Conservation (phyloP, 106 monocot genomes). For the Alisma plantagoaquatica region DNA sequence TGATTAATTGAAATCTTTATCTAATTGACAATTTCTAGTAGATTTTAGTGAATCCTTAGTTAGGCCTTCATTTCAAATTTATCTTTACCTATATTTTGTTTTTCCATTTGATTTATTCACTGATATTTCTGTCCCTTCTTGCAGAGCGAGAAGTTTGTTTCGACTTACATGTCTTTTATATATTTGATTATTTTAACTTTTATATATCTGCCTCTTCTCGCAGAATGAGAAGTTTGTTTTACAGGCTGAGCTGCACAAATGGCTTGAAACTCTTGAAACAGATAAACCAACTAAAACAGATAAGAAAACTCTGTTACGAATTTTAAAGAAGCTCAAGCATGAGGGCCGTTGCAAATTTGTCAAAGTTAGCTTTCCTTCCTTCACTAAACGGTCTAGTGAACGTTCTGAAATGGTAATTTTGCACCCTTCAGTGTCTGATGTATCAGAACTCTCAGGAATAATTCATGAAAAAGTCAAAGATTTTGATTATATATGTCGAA, state of each 20-base stretch:
- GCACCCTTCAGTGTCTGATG: slow-evolving; percentile 16
- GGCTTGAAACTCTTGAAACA: slow-evolving; percentile 21
- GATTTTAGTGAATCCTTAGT: no score
- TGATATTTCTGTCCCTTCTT: no score
- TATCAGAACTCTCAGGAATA: slow-evolving; percentile 9
- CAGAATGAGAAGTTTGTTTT: slow-evolving; percentile 26
- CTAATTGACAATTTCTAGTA: no score
- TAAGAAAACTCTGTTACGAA: slow-evolving; percentile 19
- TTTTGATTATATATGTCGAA: slow-evolving; percentile 13
- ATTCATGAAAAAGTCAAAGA: slow-evolving; percentile 16
- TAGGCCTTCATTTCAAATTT: no score
- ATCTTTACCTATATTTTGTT: no score
- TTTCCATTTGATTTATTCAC: no score
- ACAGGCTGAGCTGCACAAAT: slow-evolving; percentile 15
- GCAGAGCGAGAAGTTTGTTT: no score
- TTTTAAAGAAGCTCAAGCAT: slow-evolving; percentile 9
- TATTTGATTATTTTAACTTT: no score
- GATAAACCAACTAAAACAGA: slow-evolving; percentile 19
- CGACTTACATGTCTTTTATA: no score
- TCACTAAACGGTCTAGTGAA: slow-evolving; percentile 7
- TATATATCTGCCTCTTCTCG: slow-evolving; percentile 4
- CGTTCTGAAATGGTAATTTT: slow-evolving; percentile 12
- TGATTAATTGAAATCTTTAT: no score
- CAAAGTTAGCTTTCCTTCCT: slow-evolving; percentile 16
- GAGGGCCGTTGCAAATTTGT: slow-evolving; percentile 15